Evolutionary conservation across 805 yeast genomes (phyloP).

Genomic region (Torulaspora indica): DNA sequence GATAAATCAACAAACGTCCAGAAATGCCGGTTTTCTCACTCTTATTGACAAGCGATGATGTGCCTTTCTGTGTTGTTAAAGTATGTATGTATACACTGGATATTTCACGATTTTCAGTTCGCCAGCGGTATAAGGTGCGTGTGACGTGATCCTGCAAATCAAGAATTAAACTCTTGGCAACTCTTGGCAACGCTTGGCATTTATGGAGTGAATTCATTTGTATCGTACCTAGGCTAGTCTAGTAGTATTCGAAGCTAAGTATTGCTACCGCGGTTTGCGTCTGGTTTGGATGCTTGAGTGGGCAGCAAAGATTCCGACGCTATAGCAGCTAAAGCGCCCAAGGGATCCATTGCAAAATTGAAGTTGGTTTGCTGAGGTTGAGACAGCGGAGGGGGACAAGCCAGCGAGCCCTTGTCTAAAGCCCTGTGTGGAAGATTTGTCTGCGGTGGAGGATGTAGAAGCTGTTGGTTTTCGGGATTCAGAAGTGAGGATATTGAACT

Average conservation of each 20-base stretch:
- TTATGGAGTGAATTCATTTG: too few species aligned
- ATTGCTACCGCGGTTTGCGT: not conserved
- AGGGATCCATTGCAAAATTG: constrained; percentile 35
- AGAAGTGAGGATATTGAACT: constrained; percentile 15
- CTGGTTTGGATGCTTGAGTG: not conserved
- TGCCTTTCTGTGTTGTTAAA: not conserved
- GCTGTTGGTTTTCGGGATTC: constrained; percentile 13
- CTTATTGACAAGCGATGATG: not conserved
- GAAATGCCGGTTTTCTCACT: not conserved
- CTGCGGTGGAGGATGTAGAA: not conserved
- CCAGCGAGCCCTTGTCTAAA: not conserved
- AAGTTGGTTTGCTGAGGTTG: constrained; percentile 8
- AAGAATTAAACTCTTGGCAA: not conserved
- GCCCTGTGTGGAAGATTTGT: not conserved
- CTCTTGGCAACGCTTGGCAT: not conserved
- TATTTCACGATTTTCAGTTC: not conserved
- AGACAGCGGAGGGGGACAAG: not conserved
- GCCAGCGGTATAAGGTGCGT: not conserved
- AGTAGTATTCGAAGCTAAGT: not conserved
- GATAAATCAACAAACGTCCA: not conserved
- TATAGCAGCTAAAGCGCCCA: constrained; percentile 38
- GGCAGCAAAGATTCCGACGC: constrained; percentile 32
- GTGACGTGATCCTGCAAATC: too few species aligned
- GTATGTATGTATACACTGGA: not conserved
- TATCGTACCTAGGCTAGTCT: not conserved